Evolutionary conservation across 2,329 filamentous ascomycete genomes (phyloP).

Genomic region (Fusarium anthophilum): DNA sequence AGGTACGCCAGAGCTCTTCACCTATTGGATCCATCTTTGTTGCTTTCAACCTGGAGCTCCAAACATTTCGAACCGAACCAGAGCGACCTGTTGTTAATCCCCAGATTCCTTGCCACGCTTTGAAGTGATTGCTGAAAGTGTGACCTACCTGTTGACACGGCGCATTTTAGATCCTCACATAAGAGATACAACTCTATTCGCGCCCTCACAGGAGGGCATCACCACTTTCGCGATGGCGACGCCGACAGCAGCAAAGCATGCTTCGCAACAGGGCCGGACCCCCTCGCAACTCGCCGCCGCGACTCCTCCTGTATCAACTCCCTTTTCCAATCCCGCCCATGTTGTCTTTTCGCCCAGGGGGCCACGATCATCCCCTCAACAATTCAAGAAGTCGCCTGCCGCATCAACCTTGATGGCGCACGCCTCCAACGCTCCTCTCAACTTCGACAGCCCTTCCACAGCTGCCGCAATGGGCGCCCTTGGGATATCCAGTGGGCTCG

Average conservation of each 20-base stretch:
- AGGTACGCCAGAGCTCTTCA: constrained; percentile 1
- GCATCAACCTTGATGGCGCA: constrained; percentile 61
- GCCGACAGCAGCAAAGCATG: constrained; percentile 61
- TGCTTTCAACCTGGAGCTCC: constrained; percentile 7
- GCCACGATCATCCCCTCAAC: constrained; percentile 69
- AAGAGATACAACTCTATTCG: neutral
- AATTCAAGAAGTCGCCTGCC: constrained; percentile 71
- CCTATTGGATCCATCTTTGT: neutral
- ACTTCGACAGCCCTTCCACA: constrained; percentile 72
- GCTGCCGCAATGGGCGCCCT: constrained; percentile 68
- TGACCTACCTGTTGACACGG: too few species aligned
- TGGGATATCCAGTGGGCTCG: constrained; percentile 59
- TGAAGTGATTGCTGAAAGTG: neutral
- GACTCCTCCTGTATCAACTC: constrained; percentile 73
- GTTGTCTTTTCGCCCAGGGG: constrained; percentile 69
- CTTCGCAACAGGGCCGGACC: constrained; percentile 55
- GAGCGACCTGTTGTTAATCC: neutral
- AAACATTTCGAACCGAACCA: neutral
- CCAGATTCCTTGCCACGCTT: neutral
- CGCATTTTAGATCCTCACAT: neutral
- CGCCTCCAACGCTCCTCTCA: constrained; percentile 57
- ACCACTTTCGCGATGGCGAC: constrained; percentile 54
- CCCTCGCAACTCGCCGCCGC: constrained; percentile 64
- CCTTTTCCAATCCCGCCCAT: constrained; percentile 67
- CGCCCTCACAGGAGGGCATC: constrained; percentile 26